phyloP scores from a whole-genome alignment of 768 basidiomycete species.

The Lactarius indigo region DNA sequence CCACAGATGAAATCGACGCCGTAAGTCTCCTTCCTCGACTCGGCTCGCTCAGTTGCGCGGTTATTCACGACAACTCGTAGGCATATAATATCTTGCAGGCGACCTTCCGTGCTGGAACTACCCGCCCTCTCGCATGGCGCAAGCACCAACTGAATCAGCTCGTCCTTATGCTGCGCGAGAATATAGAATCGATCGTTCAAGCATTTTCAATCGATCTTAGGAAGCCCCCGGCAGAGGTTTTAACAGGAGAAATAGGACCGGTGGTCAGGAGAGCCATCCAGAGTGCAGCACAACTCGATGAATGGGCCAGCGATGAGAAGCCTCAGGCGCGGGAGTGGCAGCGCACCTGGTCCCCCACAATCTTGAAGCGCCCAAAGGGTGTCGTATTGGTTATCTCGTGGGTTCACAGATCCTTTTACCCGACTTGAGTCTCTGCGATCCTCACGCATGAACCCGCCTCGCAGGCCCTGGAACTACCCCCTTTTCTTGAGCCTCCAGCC shows the following conservation, averaged over 20 bases:
- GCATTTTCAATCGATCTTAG: constrained; percentile 37
- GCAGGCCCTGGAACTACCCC: constrained; percentile 21
- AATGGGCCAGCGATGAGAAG: constrained; percentile 51
- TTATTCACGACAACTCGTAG: constrained; percentile 3
- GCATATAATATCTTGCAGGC: constrained; percentile 26
- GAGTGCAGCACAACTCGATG: constrained; percentile 45
- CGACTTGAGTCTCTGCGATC: neutral
- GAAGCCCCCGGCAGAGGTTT: constrained; percentile 28
- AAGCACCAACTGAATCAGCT: constrained; percentile 62
- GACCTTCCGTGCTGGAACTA: constrained; percentile 62
- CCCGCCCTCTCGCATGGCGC: constrained; percentile 56
- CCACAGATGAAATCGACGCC: constrained; percentile 10
- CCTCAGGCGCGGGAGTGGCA: constrained; percentile 41
- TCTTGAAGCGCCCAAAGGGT: constrained; percentile 59
- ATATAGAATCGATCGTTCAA: constrained; percentile 48
- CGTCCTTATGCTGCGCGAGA: constrained; percentile 59
- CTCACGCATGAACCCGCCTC: neutral
- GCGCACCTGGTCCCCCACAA: constrained; percentile 48
- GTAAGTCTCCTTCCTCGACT: neutral
- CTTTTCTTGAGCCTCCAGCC: constrained; percentile 18
- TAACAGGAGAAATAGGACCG: constrained; percentile 41
- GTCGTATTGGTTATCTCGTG: constrained; percentile 59
- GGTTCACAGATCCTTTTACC: constrained; percentile 28
- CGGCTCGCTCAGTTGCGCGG: neutral
- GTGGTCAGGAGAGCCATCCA: constrained; percentile 32